A percentile compares a stretch with the other conserved stretches of the same genome.
phyloP scores from a whole-genome alignment of 78 protist genomes.

The Emiliania huxleyi region DNA sequence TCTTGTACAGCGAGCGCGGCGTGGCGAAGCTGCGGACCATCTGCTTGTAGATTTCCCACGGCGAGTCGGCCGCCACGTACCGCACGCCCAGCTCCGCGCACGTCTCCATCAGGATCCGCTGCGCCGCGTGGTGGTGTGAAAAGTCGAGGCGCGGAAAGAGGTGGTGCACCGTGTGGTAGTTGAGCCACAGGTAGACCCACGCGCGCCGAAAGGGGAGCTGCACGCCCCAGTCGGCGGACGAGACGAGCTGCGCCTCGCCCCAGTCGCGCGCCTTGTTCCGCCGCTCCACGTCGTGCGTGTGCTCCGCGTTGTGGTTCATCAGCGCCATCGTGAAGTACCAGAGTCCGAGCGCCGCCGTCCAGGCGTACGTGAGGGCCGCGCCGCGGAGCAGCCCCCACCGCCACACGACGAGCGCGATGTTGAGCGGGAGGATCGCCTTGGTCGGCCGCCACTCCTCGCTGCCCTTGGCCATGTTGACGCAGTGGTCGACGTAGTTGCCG shows the following conservation, averaged over 20 bases:
- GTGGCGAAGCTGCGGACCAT: neutral
- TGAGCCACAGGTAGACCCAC: neutral
- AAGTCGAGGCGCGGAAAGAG: neutral
- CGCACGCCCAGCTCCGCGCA: neutral
- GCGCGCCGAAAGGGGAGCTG: neutral
- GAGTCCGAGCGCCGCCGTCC: neutral
- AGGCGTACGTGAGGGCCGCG: neutral
- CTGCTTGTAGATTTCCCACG: neutral
- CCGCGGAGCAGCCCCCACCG: neutral
- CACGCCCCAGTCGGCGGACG: neutral
- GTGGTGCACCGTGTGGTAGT: neutral
- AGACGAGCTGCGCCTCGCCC: constrained; percentile 12
- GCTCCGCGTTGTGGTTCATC: constrained; percentile 1
- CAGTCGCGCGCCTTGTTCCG: neutral
- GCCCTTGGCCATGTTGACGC: neutral
- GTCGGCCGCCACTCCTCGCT: neutral
- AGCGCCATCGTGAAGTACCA: neutral
- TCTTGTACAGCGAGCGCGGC: neutral
- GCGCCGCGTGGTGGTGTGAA: neutral
- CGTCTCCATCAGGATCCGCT: neutral
- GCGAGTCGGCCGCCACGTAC: neutral
- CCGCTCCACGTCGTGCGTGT: neutral
- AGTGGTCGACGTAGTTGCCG: neutral
- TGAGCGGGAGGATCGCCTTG: neutral
- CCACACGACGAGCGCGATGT: neutral